phyloP scores from a whole-genome alignment of 768 basidiomycete species.

The Flagelloscypha sp. region DNA sequence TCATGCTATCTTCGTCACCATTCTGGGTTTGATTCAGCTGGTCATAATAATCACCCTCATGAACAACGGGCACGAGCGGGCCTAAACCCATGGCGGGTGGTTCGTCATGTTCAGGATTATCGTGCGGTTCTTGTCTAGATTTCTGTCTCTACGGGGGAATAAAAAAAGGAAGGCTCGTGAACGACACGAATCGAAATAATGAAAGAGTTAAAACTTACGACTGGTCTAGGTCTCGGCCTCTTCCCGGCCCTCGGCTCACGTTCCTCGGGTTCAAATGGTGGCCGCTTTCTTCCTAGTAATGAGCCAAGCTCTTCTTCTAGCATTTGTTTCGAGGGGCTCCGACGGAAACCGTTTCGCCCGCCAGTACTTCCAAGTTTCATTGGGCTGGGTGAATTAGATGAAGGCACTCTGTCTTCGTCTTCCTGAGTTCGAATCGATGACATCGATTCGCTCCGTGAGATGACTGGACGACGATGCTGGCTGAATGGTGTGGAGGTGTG shows the following conservation, averaged over 20 bases:
- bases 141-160: slow-evolving; percentile 19
- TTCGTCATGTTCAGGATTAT: slow-evolving; percentile 15
- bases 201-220: background rate
- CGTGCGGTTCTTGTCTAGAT: slow-evolving; percentile 30
- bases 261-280: too few species aligned
- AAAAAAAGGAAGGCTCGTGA: background rate
- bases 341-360: too few species aligned
- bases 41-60: slow-evolving; percentile 20
- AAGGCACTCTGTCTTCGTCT: slow-evolving; percentile 1
- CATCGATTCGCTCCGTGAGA: background rate
- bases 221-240: background rate
- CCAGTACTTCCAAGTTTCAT: too few species aligned
- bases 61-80: slow-evolving; percentile 15
- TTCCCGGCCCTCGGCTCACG: too few species aligned
- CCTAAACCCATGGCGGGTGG: slow-evolving; percentile 11
- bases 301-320: too few species aligned
- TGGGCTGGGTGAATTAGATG: too few species aligned
- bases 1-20: slow-evolving; percentile 36
- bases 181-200: slow-evolving; percentile 23
- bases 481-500: slow-evolving; percentile 1
- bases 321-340: too few species aligned
- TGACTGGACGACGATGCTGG: slow-evolving; percentile 1
- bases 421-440: background rate
- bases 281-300: too few species aligned
- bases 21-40: slow-evolving; percentile 21